Conservation (phyloP, 495 filamentous ascomycete species). For the Cercophora scortea region DNA sequence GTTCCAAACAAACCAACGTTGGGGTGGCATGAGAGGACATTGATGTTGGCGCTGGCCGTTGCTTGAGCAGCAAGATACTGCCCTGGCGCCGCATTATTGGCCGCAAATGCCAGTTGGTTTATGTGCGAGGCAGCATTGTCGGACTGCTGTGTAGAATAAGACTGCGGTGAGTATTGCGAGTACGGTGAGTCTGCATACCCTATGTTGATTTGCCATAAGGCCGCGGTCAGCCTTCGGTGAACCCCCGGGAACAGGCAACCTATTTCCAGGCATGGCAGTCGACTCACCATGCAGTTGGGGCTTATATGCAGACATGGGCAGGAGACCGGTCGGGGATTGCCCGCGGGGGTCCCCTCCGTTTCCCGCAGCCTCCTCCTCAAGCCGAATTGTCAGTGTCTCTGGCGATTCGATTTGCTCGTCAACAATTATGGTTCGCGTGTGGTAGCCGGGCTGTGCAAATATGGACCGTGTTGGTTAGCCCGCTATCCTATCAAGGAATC, state of each 20-base stretch:
- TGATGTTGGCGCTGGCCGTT: constrained; percentile 43
- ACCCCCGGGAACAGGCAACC: background rate
- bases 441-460: constrained; percentile 35
- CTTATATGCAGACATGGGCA: constrained; percentile 40
- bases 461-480: background rate
- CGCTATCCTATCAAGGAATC: background rate
- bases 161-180: constrained; percentile 33
- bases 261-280: background rate
- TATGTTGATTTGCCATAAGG: constrained; percentile 1
- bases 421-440: constrained; percentile 40
- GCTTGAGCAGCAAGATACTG: constrained; percentile 44
- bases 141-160: constrained; percentile 29
- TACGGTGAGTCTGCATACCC: constrained; percentile 45
- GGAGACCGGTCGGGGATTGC: constrained; percentile 44
- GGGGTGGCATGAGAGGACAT: constrained; percentile 62
- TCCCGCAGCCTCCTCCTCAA: constrained; percentile 40
- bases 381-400: constrained; percentile 39
- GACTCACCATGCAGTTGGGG: constrained; percentile 42
- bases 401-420: constrained; percentile 42
- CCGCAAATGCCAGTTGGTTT: constrained; percentile 46
- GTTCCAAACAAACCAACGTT: constrained; percentile 58
- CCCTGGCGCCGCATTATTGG: constrained; percentile 39
- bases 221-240: background rate
- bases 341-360: constrained; percentile 41
- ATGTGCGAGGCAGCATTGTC: constrained; percentile 42